These are phyloP conservation scores for Aurantiochytrium sp. DNA, from an alignment of 108 stramenopile species.

Conservation along the genomic window DNA sequence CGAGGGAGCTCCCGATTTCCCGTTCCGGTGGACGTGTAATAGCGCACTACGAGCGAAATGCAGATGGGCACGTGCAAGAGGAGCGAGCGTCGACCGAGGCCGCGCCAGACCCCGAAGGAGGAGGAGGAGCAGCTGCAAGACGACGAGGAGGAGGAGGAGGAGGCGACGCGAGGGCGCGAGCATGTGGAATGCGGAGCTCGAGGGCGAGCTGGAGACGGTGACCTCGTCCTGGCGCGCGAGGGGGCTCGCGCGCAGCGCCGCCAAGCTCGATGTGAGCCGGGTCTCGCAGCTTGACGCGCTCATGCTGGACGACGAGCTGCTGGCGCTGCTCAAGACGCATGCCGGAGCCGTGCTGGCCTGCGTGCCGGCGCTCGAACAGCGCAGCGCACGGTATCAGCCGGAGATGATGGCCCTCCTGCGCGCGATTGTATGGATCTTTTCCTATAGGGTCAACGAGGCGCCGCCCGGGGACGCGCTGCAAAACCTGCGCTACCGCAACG, in stretches of 20 bases:
- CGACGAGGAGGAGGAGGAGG: too few relatives aligned
- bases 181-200: background rate
- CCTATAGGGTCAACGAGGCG: background rate
- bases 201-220: background rate
- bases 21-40: too few relatives aligned
- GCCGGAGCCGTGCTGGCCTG: background rate
- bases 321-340: background rate
- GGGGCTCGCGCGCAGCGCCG: background rate
- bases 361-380: background rate
- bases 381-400: background rate
- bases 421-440: background rate
- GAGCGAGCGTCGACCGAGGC: too few relatives aligned
- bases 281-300: slow-evolving; percentile 16
- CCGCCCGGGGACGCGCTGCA: background rate
- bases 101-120: too few relatives aligned
- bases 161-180: too few relatives aligned
- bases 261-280: background rate
- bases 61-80: too few relatives aligned
- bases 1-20: too few relatives aligned
- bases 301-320: background rate
- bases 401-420: background rate
- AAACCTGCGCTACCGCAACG: background rate
- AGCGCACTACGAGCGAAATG: too few relatives aligned
- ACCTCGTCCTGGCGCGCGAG: background rate
- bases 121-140: too few relatives aligned